Conservation (phyloP, 805 yeast genomes). For the Brettanomyces custersianus region DNA sequence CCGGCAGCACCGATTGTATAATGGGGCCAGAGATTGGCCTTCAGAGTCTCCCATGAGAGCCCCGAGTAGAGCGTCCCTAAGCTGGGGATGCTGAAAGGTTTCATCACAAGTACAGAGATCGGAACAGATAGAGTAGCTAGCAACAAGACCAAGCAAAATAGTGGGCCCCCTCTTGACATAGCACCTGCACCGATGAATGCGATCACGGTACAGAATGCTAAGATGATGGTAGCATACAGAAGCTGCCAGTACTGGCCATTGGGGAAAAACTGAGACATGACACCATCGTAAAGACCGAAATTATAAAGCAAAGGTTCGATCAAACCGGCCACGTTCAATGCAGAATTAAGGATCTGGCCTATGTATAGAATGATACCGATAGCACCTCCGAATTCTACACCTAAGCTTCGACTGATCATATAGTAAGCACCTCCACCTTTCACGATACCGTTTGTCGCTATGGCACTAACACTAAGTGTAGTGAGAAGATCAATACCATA, state of each 20-base stretch:
- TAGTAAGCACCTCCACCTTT: conserved; percentile 98
- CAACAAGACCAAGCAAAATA: conserved; percentile 58
- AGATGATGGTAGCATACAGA: conserved; percentile 58
- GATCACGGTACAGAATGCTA: conserved; percentile 63
- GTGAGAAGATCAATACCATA: conserved; percentile 79
- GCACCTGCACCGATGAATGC: conserved; percentile 74
- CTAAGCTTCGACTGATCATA: conserved; percentile 90
- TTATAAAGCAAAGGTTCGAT: conserved; percentile 83
- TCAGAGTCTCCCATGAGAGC: conserved; percentile 55
- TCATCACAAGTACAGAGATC: conserved; percentile 55
- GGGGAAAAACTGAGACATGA: conserved; percentile 50
- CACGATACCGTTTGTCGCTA: conserved; percentile 95
- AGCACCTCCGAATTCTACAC: conserved; percentile 98
- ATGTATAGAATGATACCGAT: conserved; percentile 90
- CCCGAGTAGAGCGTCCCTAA: conserved; percentile 57
- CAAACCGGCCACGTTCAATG: conserved; percentile 92
- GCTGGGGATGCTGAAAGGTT: conserved; percentile 51
- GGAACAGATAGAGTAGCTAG: conserved; percentile 78
- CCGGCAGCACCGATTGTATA: conserved; percentile 94
- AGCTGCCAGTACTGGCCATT: conserved; percentile 57
- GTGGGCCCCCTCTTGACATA: conserved; percentile 75
- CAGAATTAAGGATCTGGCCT: conserved; percentile 88
- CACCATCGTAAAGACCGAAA: conserved; percentile 57
- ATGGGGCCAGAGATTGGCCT: conserved; percentile 62
- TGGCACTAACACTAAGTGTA: conserved; percentile 85